phyloP scores from a whole-genome alignment of 2,329 filamentous ascomycete species.

The Diaporthe sp. region DNA sequence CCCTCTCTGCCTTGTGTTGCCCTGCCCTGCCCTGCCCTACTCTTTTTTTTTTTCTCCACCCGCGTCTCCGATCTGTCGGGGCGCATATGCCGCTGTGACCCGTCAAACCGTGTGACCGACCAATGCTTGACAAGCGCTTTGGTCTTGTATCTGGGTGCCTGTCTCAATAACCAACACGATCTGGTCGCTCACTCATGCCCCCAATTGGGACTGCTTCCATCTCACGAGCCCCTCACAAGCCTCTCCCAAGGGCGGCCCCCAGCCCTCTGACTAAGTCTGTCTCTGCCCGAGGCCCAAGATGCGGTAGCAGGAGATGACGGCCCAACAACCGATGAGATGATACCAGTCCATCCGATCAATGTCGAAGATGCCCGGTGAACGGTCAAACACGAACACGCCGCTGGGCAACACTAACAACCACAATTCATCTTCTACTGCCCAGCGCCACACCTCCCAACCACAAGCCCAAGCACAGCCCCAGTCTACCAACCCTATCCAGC shows the following conservation, averaged over 20 bases:
- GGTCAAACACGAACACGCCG: slow-evolving; percentile 30
- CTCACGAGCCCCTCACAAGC: slow-evolving; percentile 1
- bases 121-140: neutral
- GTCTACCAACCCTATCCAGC: slow-evolving; percentile 42
- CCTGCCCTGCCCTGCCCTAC: neutral
- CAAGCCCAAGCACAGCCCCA: neutral
- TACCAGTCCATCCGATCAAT: slow-evolving; percentile 6
- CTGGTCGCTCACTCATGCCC: neutral
- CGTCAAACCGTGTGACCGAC: neutral
- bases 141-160: neutral
- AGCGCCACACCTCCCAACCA: slow-evolving; percentile 1
- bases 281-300: neutral
- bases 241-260: neutral
- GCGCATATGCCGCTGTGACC: slow-evolving; percentile 6
- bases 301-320: neutral
- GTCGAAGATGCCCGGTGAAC: slow-evolving; percentile 27
- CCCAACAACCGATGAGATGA: slow-evolving; percentile 16
- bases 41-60: neutral
- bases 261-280: neutral
- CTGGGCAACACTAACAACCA: slow-evolving; percentile 16
- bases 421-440: neutral
- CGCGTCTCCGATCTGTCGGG: neutral
- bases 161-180: neutral
- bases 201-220: neutral
- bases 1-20: neutral